These are phyloP conservation scores for Ogataea saltuana DNA, from an alignment of 805 yeast genomes.

Conservation along the genomic window DNA sequence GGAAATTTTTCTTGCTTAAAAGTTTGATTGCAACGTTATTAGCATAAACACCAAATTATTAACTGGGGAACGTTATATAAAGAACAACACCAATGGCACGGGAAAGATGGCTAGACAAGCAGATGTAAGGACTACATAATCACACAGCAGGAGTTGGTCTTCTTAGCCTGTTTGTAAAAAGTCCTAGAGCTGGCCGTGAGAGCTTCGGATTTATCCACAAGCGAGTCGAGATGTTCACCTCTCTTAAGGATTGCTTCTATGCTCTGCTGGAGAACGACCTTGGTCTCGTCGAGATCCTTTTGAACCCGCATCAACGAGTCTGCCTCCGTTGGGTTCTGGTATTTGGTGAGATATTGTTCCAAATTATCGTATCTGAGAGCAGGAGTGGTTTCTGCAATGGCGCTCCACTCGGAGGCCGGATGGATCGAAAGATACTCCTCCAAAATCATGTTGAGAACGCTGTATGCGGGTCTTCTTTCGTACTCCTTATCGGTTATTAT, in stretches of 20 bases:
- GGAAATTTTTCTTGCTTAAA: neutral
- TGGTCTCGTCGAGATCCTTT: constrained; percentile 96
- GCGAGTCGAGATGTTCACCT: constrained; percentile 91
- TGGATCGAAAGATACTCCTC: constrained; percentile 88
- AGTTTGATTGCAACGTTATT: neutral
- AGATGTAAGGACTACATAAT: too few relatives aligned
- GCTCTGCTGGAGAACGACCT: constrained; percentile 92
- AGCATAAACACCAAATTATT: constrained; percentile 5
- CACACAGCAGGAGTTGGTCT: constrained; percentile 86
- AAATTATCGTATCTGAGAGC: constrained; percentile 57
- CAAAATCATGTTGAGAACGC: constrained; percentile 82
- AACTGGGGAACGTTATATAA: constrained; percentile 2
- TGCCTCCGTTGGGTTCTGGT: constrained; percentile 97
- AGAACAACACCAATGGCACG: neutral
- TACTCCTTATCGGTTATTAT: constrained; percentile 92
- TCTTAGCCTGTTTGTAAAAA: constrained; percentile 97
- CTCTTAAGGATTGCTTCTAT: constrained; percentile 92
- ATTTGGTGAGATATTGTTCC: constrained; percentile 70
- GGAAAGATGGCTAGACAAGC: too few relatives aligned
- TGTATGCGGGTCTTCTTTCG: constrained; percentile 95
- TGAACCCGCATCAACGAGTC: constrained; percentile 97
- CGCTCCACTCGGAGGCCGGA: constrained; percentile 71
- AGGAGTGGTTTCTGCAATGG: constrained; percentile 45
- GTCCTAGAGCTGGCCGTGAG: constrained; percentile 83
- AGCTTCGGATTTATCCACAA: constrained; percentile 95